Evolutionary conservation across 495 filamentous ascomycete species (phyloP).

Genomic region (Talaromyces wortmannii): DNA sequence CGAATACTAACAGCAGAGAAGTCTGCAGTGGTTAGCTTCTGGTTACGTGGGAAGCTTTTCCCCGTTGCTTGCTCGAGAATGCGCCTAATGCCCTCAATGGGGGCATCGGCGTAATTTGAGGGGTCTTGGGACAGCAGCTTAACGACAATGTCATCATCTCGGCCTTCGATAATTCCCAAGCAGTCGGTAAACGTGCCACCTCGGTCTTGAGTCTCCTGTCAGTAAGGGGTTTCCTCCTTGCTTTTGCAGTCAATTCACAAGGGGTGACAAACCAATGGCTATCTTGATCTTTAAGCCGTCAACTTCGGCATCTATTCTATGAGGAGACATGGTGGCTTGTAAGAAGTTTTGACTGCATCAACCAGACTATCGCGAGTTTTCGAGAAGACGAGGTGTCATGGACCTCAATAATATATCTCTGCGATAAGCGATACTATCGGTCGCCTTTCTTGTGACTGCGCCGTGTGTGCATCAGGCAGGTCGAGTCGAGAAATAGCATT

Average conservation of each 20-base stretch:
- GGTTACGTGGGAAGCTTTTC: slow-evolving; percentile 9
- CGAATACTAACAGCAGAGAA: slow-evolving; percentile 69
- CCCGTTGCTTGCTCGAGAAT: slow-evolving; percentile 14
- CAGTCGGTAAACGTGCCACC: slow-evolving; percentile 18
- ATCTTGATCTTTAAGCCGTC: slow-evolving; percentile 15
- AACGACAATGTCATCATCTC: slow-evolving; percentile 50
- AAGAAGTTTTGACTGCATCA: background rate
- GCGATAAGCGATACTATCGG: background rate
- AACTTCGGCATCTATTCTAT: slow-evolving; percentile 3
- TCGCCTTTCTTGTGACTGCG: background rate
- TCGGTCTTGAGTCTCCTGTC: slow-evolving; percentile 4
- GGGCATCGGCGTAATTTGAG: slow-evolving; percentile 73
- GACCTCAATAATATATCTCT: background rate
- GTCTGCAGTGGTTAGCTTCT: slow-evolving; percentile 9
- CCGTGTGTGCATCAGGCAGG: background rate
- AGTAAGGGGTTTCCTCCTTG: background rate
- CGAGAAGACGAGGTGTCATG: background rate
- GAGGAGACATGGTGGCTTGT: slow-evolving; percentile 7
- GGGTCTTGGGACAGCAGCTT: slow-evolving; percentile 81
- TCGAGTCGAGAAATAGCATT: background rate
- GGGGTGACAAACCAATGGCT: slow-evolving; percentile 11
- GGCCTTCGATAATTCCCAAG: slow-evolving; percentile 8
- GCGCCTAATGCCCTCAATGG: slow-evolving; percentile 60
- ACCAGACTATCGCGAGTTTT: background rate
- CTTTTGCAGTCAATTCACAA: background rate